Evolutionary conservation across 1,284 basidiomycete species (phyloP).

Genomic region (Irpex rosettiformis): DNA sequence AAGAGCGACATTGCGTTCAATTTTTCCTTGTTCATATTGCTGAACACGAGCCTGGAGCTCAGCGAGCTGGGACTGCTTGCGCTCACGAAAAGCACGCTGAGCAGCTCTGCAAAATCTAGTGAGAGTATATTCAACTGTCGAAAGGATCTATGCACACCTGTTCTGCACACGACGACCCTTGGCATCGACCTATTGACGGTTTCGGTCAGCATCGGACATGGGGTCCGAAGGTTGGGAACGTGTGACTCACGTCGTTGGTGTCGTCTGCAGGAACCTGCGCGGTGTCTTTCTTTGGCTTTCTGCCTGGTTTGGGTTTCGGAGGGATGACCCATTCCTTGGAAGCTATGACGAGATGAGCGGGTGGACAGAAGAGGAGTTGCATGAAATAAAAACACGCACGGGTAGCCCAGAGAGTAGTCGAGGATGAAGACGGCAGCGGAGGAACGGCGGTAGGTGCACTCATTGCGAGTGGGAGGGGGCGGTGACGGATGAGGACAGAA

Average conservation of each 20-base stretch:
- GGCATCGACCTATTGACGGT: constrained; percentile 35
- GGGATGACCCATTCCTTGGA: constrained; percentile 91
- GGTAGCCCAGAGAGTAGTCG: constrained; percentile 50
- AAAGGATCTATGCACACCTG: constrained; percentile 41
- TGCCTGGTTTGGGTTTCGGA: constrained; percentile 84
- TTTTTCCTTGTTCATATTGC: constrained; percentile 86
- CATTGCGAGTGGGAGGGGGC: constrained; percentile 20
- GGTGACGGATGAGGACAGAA: neutral
- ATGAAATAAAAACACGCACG: constrained; percentile 28
- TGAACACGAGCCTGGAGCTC: constrained; percentile 86
- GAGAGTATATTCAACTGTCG: neutral
- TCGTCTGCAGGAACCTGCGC: constrained; percentile 28
- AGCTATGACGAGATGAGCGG: constrained; percentile 38
- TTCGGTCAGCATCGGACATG: constrained; percentile 23
- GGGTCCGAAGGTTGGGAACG: constrained; percentile 11
- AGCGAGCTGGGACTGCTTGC: constrained; percentile 87
- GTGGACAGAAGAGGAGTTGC: neutral
- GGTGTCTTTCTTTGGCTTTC: constrained; percentile 80
- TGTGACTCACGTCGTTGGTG: constrained; percentile 42
- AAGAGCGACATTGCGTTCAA: constrained; percentile 83
- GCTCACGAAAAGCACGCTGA: constrained; percentile 88
- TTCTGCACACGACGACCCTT: constrained; percentile 76
- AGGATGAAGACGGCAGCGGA: constrained; percentile 28
- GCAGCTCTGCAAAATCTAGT: constrained; percentile 59
- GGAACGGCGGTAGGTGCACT: constrained; percentile 26